These are phyloP conservation scores for Neckera pumila DNA, from an alignment of 225 moss, liverwort and hornwort species.

Conservation along the genomic window DNA sequence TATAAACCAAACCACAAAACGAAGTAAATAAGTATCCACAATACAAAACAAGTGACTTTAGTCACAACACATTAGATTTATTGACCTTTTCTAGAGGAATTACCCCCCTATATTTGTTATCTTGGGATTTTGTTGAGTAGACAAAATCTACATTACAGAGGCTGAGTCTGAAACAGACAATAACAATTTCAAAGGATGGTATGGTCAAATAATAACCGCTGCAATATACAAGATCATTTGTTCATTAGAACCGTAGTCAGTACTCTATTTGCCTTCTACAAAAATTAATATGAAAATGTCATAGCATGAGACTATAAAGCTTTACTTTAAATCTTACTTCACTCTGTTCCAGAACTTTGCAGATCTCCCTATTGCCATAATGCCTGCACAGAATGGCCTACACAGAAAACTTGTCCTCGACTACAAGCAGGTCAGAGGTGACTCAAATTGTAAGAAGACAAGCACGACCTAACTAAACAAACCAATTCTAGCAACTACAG, in stretches of 20 bases:
- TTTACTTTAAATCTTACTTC: conserved; percentile 35
- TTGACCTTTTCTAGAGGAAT: too few species aligned
- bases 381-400: conserved; percentile 11
- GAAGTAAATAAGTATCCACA: too few species aligned
- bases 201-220: background rate
- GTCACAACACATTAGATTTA: too few species aligned
- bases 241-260: background rate
- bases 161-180: too few species aligned
- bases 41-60: too few species aligned
- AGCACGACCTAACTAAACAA: background rate
- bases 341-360: conserved; percentile 41
- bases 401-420: background rate
- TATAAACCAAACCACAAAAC: too few species aligned
- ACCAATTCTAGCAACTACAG: background rate
- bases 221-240: background rate
- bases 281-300: background rate
- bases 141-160: background rate
- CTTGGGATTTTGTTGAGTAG: too few species aligned
- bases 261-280: background rate
- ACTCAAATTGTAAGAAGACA: background rate
- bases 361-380: conserved; percentile 53
- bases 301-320: background rate
- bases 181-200: background rate
- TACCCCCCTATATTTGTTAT: too few species aligned
- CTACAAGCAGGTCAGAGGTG: background rate